Conservation (phyloP, 2,329 filamentous ascomycete species). For the Penicillium sp. region DNA sequence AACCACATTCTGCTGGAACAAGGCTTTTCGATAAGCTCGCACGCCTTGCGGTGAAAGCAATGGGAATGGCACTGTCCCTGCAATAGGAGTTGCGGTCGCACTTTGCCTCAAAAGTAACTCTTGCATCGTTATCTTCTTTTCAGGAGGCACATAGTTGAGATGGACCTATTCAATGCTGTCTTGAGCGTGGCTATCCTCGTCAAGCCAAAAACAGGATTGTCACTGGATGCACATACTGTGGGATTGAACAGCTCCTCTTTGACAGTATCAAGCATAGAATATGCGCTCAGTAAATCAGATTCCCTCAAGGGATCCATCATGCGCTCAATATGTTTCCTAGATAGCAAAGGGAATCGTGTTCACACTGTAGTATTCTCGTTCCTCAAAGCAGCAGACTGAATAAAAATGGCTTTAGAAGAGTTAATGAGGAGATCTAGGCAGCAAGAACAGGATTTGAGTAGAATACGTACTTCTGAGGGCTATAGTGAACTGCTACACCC, state of each 20-base stretch:
- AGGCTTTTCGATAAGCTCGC: slow-evolving; percentile 11
- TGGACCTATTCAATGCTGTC: slow-evolving; percentile 3
- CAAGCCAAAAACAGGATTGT: background rate
- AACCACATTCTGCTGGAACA: slow-evolving; percentile 12
- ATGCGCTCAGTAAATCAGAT: background rate
- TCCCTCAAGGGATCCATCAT: background rate
- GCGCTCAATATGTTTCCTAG: background rate
- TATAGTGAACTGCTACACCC: background rate
- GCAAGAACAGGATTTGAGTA: background rate
- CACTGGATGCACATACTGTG: background rate
- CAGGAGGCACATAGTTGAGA: slow-evolving; percentile 11
- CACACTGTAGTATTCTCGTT: background rate
- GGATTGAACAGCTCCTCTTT: background rate
- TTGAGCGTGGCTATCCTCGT: background rate
- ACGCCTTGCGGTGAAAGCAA: slow-evolving; percentile 11
- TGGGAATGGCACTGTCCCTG: slow-evolving; percentile 13
- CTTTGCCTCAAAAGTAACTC: slow-evolving; percentile 7
- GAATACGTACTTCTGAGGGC: background rate
- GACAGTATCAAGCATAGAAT: background rate
- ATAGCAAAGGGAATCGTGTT: background rate
- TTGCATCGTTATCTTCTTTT: slow-evolving; percentile 12
- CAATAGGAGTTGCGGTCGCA: slow-evolving; percentile 7
- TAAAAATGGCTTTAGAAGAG: background rate
- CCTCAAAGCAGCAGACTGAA: background rate
- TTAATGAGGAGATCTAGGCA: background rate